Percentiles rank a stretch among this genome's conserved stretches.
These are phyloP conservation scores for Apophysomyces variabilis DNA, from an alignment of 371 early-diverging fungal species.

Conservation along the genomic window DNA sequence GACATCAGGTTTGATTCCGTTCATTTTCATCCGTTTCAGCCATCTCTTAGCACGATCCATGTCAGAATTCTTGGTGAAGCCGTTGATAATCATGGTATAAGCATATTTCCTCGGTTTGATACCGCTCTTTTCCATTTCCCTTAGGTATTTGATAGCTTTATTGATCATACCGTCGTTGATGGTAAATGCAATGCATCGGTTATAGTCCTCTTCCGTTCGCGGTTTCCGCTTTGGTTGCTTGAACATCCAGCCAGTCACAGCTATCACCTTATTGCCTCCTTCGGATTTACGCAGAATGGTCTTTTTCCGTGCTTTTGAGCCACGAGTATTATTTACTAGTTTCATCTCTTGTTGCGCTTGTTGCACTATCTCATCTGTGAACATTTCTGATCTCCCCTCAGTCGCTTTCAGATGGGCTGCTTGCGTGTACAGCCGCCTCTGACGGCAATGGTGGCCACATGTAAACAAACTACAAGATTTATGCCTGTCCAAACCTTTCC, in stretches of 20 bases:
- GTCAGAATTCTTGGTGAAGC: slow-evolving; percentile 32
- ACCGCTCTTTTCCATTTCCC: slow-evolving; percentile 23
- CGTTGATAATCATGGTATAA: slow-evolving; percentile 33
- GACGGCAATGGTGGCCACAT: not conserved
- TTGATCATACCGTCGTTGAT: slow-evolving; percentile 25
- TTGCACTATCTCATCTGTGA: not conserved
- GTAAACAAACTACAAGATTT: not conserved
- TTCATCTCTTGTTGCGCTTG: not conserved
- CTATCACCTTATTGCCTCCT: not conserved
- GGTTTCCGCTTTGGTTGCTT: slow-evolving; percentile 1
- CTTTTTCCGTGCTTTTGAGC: not conserved
- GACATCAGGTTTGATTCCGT: slow-evolving; percentile 33
- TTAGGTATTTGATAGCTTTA: slow-evolving; percentile 28
- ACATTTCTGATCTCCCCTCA: slow-evolving; percentile 1
- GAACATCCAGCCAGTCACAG: slow-evolving; percentile 1
- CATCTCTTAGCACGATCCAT: slow-evolving; percentile 42
- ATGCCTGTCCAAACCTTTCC: not conserved
- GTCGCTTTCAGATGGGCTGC: not conserved
- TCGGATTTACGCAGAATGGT: not conserved
- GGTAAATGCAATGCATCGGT: slow-evolving; percentile 24
- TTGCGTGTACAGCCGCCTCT: not conserved
- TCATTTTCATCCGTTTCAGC: slow-evolving; percentile 40
- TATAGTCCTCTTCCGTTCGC: slow-evolving; percentile 16
- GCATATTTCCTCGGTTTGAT: slow-evolving; percentile 14
- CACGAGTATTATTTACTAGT: not conserved